phyloP scores from a whole-genome alignment of 1,139 yeast genomes.

The Spencermartinsiella ligniputridi region DNA sequence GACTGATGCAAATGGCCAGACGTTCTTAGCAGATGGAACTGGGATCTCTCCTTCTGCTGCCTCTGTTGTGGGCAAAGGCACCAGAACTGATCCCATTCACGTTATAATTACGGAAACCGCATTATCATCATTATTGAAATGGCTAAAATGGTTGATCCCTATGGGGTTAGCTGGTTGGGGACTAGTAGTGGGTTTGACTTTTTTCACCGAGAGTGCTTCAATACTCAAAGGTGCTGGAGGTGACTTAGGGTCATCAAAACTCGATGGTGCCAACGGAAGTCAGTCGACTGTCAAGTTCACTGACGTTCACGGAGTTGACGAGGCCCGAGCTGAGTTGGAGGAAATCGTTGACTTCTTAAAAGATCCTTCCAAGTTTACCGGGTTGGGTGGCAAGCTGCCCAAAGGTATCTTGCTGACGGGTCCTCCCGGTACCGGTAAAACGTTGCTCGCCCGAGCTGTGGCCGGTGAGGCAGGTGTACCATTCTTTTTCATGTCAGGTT shows the following conservation, averaged over 20 bases:
- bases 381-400: constrained; percentile 94
- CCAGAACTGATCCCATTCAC: constrained; percentile 71
- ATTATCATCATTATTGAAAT: constrained; percentile 69
- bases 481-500: constrained; percentile 96
- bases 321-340: constrained; percentile 94
- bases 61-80: constrained; percentile 25
- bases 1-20: constrained; percentile 18
- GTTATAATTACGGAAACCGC: constrained; percentile 85
- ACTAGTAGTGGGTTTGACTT: constrained; percentile 54
- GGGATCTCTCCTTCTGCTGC: constrained; percentile 16
- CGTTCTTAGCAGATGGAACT: constrained; percentile 16
- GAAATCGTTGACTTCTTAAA: constrained; percentile 95
- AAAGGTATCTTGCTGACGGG: constrained; percentile 96
- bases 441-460: constrained; percentile 93
- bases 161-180: constrained; percentile 67
- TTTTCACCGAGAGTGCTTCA: constrained; percentile 79
- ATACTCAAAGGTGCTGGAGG: constrained; percentile 71
- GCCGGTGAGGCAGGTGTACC: constrained; percentile 99
- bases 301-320: constrained; percentile 98
- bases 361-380: constrained; percentile 94
- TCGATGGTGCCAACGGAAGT: constrained; percentile 51
- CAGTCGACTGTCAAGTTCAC: constrained; percentile 84
- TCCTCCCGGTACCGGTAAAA: constrained; percentile 99
- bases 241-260: constrained; percentile 41
- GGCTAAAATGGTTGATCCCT: constrained; percentile 88